Base-by-base conservation (phyloP, 2,329 filamentous ascomycete species). In the Periconia sp. region DNA sequence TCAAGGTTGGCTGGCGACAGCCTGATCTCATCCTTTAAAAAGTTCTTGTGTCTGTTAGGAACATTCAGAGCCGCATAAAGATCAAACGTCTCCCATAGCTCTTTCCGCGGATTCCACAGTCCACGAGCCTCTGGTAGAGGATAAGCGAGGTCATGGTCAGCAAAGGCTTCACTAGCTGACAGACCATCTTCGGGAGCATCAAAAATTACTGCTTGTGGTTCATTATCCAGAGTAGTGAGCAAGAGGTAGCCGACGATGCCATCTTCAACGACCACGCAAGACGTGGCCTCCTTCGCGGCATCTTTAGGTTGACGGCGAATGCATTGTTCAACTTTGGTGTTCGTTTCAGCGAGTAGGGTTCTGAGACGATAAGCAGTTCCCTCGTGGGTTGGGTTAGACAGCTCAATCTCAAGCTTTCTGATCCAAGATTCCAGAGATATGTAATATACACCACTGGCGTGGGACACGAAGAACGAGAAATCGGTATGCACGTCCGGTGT, bases 1-100 rank as follows among this genome's bases (percentile, higher is more conserved):
- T 86, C 82, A 17, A 92, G 79, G 1, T 88, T 90, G 19, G 88
- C 83, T 13, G 88, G 85, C 19, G 86, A 89, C 19, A 92, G 81
- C 54, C 84, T 82, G 50, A 92, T 79, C 64, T 89, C 85, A 56
- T 90, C 86, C 53, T 83, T 84, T 46, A 90, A 75, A 23, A 85
- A 71, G 6, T 83, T 79, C 71, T 83, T 83, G 70, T 86, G 81
- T 49, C 83, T 81, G 43, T 83, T 82, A 1, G 85, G 85, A 45
- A 82, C 81, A 47, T 84, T 81, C 13, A 87, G 76, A 45, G 87
- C 75, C 27, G 71, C 70, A 2, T 85, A 82, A 9, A 90, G 70
- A 20, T 78, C 76, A 5, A 84, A 86, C 8, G 74, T 72, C 53
- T 82, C 77, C 50, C 83, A 83, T 53, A 91, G 85, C 8, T 77